phyloP scores from a whole-genome alignment of 2,329 filamentous ascomycete genomes.

The Fusarium nelsonii region DNA sequence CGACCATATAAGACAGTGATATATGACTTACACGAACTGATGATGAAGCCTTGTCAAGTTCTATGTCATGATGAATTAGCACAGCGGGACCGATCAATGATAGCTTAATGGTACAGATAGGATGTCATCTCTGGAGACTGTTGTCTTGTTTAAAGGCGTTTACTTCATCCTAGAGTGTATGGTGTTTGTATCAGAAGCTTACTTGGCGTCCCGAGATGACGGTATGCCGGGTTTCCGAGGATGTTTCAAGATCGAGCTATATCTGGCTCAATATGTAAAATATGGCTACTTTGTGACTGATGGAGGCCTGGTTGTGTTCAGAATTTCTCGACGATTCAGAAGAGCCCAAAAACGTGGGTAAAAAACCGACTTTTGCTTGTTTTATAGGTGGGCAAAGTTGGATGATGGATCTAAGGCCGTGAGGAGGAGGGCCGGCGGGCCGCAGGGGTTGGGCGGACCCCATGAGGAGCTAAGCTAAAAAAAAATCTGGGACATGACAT shows the following conservation, averaged over 20 bases:
- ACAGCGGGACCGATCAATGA: background rate
- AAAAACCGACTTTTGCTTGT: constrained; percentile 49
- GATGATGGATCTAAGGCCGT: constrained; percentile 46
- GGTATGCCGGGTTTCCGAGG: constrained; percentile 26
- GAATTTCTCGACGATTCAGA: constrained; percentile 64
- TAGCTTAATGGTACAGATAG: background rate
- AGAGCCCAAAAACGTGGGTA: constrained; percentile 73
- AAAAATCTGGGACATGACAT: constrained; percentile 40
- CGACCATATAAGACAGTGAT: background rate
- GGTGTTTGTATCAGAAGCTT: constrained; percentile 24
- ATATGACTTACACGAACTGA: constrained; percentile 27
- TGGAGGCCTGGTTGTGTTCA: constrained; percentile 51
- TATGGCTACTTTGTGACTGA: too few species aligned
- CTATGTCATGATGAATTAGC: constrained; percentile 34
- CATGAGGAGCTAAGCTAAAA: constrained; percentile 41
- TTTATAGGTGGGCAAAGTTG: constrained; percentile 52
- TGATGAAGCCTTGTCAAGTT: constrained; percentile 4
- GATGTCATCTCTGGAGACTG: background rate
- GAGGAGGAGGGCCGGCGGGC: constrained; percentile 38
- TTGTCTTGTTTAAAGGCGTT: background rate
- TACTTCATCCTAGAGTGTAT: constrained; percentile 13
- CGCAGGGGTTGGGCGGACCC: constrained; percentile 39
- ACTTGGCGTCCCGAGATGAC: constrained; percentile 29
- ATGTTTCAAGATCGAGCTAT: constrained; percentile 19
- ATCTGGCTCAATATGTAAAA: constrained; percentile 8